Base-by-base conservation (phyloP, 768 basidiomycete species). In the Polyporus arcularius region DNA sequence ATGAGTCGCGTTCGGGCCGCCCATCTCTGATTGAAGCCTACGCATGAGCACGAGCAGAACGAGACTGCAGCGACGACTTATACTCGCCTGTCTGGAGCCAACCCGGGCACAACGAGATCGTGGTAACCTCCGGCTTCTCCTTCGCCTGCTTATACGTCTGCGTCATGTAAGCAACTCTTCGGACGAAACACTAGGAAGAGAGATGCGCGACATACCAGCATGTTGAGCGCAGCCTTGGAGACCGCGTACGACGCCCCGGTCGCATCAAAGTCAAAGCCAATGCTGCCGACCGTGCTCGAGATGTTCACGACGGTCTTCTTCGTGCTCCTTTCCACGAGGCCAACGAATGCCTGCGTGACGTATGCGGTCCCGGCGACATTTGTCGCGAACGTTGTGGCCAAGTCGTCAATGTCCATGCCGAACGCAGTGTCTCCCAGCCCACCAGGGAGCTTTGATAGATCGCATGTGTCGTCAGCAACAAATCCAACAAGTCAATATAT, bases 171-270 rank as follows among this genome's bases (percentile, higher is more conserved):
- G 21, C 21, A 26, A 28, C 64, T 55, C 15, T 66, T 65, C 71
- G n/a, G n/a, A n/a, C 14, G 72, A 57, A 9, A 73, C 67, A 8
- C 72, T 70, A 26, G 21, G 1, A 26, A 2, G 21, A 14, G 9
- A 15, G 4, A 12, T 32, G 67, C 18, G 56, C 74, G 72, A 50
- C 52, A 45, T 43, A 43, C 51, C 53, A 78, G 67, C 78, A 78
- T 79, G 56, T 77, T 77, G 30, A 78, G 63, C 11, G 73, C 76
- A 1, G 71, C 67, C 65, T 79, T 78, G 30, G 67, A 72, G 51
- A 77, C 71, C 15, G 67, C 67, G 60, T 79, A 79, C 28, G 70
- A 70, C 21, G 74, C 56, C 42, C 60, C 49, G 41, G 55, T 60
- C 1, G 53, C 60, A 2, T 42, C 64, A 28, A 12, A 21, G 53